Conservation (phyloP, 2,329 filamentous ascomycete genomes). For the Mycosphaerella sp. region DNA sequence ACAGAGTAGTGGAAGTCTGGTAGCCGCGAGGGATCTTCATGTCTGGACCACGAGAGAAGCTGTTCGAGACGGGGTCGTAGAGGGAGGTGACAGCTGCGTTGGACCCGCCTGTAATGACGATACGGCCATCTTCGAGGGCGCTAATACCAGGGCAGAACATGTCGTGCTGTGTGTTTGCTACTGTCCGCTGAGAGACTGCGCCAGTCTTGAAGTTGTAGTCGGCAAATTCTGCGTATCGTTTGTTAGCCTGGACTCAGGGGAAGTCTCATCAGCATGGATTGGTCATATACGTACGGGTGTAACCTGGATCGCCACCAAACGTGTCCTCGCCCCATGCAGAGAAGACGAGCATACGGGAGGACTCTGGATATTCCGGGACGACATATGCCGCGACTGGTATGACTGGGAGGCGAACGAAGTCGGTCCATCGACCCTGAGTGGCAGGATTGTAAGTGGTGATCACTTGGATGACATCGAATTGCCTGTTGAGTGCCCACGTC, state of each 20-base stretch:
- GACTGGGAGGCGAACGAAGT: slow-evolving; percentile 8
- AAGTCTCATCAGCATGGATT: too few species aligned
- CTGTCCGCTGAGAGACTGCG: slow-evolving; percentile 9
- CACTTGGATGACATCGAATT: slow-evolving; percentile 4
- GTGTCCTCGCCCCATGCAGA: slow-evolving; percentile 1
- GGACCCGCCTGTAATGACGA: slow-evolving; percentile 51
- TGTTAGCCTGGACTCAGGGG: too few species aligned
- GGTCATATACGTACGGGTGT: too few species aligned
- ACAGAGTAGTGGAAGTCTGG: slow-evolving; percentile 45
- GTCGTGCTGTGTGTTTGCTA: slow-evolving; percentile 44
- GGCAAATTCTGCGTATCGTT: too few species aligned
- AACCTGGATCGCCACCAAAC: slow-evolving; percentile 1
- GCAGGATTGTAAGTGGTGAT: neutral
- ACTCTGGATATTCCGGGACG: slow-evolving; percentile 10
- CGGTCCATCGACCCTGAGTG: slow-evolving; percentile 9
- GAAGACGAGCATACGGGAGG: slow-evolving; percentile 6
- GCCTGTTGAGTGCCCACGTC: slow-evolving; percentile 3
- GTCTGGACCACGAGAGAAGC: slow-evolving; percentile 38
- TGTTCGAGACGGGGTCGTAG: slow-evolving; percentile 38
- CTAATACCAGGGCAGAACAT: slow-evolving; percentile 56
- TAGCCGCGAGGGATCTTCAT: slow-evolving; percentile 50
- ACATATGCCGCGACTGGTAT: slow-evolving; percentile 13
- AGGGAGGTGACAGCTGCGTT: slow-evolving; percentile 46
- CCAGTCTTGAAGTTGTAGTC: slow-evolving; percentile 14
- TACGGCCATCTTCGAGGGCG: slow-evolving; percentile 44